These are phyloP conservation scores for Coccomyxa subellipsoidea DNA, from an alignment of 163 green algal species.

Conservation along the genomic window DNA sequence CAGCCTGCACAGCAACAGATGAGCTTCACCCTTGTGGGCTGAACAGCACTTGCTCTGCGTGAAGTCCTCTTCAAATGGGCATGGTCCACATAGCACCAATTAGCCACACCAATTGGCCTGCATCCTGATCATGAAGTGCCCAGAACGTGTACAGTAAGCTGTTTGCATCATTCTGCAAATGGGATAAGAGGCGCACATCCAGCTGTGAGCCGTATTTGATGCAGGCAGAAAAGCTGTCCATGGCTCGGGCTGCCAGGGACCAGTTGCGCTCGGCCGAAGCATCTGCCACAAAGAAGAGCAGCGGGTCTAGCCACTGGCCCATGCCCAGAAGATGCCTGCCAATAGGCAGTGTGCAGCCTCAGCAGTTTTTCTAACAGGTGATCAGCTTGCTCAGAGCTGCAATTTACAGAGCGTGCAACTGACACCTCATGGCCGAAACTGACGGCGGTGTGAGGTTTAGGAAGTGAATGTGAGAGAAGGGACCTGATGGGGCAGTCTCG, in stretches of 20 bases:
- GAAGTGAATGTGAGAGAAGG: not conserved
- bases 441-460: not conserved
- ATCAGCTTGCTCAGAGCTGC: not conserved
- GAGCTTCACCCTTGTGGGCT: no score
- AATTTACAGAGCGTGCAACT: not conserved
- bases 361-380: not conserved
- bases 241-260: conserved; percentile 42
- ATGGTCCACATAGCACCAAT: no score
- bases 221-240: conserved; percentile 51
- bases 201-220: conserved; percentile 32
- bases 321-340: conserved; percentile 33
- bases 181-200: conserved; percentile 20
- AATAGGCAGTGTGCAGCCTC: not conserved
- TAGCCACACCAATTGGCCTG: no score
- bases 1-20: not conserved
- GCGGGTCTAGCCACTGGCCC: conserved; percentile 53
- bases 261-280: conserved; percentile 43
- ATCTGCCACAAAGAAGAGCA: conserved; percentile 72
- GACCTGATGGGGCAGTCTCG: conserved; percentile 28
- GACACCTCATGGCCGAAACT: not conserved
- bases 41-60: no score
- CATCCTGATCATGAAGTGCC: no score
- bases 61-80: no score
- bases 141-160: no score
- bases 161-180: no score